Evolutionary conservation across 495 filamentous ascomycete genomes (phyloP).

Genomic region (Aspergillus saccharolyticus): DNA sequence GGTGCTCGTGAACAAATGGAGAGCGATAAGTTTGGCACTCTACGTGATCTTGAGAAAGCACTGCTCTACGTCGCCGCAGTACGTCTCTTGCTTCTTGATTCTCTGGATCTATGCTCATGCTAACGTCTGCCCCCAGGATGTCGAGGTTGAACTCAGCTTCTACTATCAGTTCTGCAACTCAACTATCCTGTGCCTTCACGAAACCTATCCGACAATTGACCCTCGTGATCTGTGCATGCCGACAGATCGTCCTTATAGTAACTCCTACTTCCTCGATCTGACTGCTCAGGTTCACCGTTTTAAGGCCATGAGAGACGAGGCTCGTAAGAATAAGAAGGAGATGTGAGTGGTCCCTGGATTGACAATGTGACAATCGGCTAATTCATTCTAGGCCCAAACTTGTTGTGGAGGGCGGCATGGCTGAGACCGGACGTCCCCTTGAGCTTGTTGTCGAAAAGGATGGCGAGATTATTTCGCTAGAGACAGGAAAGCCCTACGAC

Average conservation of each 20-base stretch:
- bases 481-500: constrained; percentile 51
- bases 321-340: constrained; percentile 31
- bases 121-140: constrained; percentile 58
- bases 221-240: constrained; percentile 77
- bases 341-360: neutral
- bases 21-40: constrained; percentile 73
- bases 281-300: constrained; percentile 77
- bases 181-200: constrained; percentile 79
- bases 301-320: constrained; percentile 55
- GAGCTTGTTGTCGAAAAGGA: constrained; percentile 75
- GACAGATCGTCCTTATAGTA: constrained; percentile 80
- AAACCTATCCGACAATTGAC: constrained; percentile 71
- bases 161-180: constrained; percentile 81
- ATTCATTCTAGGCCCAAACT: constrained; percentile 50
- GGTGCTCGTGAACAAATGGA: constrained; percentile 72
- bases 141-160: constrained; percentile 58
- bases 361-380: neutral
- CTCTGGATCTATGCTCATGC: constrained; percentile 20
- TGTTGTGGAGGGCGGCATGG: constrained; percentile 68
- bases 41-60: constrained; percentile 86
- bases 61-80: constrained; percentile 81
- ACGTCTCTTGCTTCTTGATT: constrained; percentile 50
- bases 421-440: constrained; percentile 68
- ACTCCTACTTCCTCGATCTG: constrained; percentile 90
- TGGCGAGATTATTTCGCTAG: constrained; percentile 70